Conservation (phyloP, 1,284 basidiomycete genomes). For the Calocybe gambosa region DNA sequence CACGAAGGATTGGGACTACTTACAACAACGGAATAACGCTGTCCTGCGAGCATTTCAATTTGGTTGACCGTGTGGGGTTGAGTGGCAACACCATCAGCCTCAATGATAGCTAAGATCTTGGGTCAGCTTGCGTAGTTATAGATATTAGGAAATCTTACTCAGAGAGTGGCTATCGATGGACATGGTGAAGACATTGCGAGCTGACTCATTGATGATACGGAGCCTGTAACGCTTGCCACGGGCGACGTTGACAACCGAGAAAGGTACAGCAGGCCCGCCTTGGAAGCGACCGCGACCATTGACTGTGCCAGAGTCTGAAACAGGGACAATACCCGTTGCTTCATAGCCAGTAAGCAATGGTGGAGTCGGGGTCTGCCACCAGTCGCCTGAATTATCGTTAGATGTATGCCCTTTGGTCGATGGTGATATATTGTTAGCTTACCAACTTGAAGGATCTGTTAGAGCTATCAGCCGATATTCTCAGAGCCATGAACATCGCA, state of each 20-base stretch:
- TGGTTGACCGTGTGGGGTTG: constrained; percentile 23
- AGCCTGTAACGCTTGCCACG: constrained; percentile 40
- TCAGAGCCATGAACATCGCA: constrained; percentile 18
- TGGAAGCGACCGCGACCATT: constrained; percentile 35
- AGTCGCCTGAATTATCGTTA: constrained; percentile 19
- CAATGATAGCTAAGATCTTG: constrained; percentile 34
- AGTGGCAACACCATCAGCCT: constrained; percentile 38
- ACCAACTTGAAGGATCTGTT: constrained; percentile 15
- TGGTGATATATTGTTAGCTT: background rate
- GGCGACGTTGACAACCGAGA: constrained; percentile 27
- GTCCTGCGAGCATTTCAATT: constrained; percentile 25
- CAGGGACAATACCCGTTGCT: constrained; percentile 20
- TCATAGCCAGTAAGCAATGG: constrained; percentile 15
- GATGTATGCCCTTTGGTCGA: background rate
- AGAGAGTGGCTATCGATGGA: constrained; percentile 26
- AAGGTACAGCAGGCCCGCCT: constrained; percentile 22
- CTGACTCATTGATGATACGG: constrained; percentile 42
- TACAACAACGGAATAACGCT: constrained; percentile 29
- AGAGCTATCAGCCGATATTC: background rate
- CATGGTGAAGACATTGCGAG: constrained; percentile 29
- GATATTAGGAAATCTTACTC: constrained; percentile 15
- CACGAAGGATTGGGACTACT: constrained; percentile 2
- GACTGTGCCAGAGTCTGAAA: constrained; percentile 29
- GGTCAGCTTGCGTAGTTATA: background rate
- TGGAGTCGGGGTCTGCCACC: constrained; percentile 20